These are phyloP conservation scores for Wilhelminamyces savonicus DNA, from an alignment of 805 yeast genomes.

Conservation along the genomic window DNA sequence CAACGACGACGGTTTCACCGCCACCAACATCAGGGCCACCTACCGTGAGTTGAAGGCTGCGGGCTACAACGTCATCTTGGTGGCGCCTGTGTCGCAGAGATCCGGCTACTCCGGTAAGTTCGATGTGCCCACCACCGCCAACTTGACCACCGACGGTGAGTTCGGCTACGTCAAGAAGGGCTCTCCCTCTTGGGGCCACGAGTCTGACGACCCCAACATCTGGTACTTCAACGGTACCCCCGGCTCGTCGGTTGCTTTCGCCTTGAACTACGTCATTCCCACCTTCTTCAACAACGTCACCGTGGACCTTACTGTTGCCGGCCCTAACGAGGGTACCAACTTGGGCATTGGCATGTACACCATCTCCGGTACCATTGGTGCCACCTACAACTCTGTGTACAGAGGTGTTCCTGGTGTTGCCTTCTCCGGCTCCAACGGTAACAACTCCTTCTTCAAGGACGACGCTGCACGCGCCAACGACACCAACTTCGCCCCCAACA, in stretches of 20 bases:
- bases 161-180: slow-evolving; percentile 1
- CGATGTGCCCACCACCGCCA: slow-evolving; percentile 32
- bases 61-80: slow-evolving; percentile 44
- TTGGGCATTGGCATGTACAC: slow-evolving; percentile 35
- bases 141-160: slow-evolving; percentile 39
- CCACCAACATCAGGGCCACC: slow-evolving; percentile 51
- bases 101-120: slow-evolving; percentile 54
- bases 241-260: slow-evolving; percentile 45
- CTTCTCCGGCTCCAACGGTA: slow-evolving; percentile 43
- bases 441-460: slow-evolving; percentile 46
- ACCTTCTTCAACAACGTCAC: slow-evolving; percentile 35
- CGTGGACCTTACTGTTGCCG: slow-evolving; percentile 44
- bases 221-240: slow-evolving; percentile 58
- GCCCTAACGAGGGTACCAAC: slow-evolving; percentile 51
- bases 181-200: slow-evolving; percentile 1
- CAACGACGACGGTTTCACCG: slow-evolving; percentile 54
- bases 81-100: slow-evolving; percentile 47
- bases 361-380: slow-evolving; percentile 48
- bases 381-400: slow-evolving; percentile 41
- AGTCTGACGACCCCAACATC: slow-evolving; percentile 9
- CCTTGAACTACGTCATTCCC: slow-evolving; percentile 42
- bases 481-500: slow-evolving; percentile 35
- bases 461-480: slow-evolving; percentile 31
- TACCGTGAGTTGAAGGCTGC: slow-evolving; percentile 41
- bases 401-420: slow-evolving; percentile 47